Conservation (phyloP, 108 stramenopile genomes). For the Cyclotella baltica region DNA sequence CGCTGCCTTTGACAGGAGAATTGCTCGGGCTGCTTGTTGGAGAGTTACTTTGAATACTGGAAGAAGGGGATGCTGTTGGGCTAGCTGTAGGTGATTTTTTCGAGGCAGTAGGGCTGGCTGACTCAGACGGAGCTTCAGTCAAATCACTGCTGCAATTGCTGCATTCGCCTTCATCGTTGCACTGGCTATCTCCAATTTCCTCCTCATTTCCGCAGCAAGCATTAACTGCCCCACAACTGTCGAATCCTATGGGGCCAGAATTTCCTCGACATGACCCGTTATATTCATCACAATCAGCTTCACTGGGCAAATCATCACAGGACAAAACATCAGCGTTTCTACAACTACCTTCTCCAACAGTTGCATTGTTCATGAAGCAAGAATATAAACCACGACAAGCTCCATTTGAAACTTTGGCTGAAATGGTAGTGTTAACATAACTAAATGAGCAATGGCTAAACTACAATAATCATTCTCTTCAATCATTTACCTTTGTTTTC, state of each 20-base stretch:
- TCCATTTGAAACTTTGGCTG: background rate
- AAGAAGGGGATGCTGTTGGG: too few relatives aligned
- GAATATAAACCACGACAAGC: background rate
- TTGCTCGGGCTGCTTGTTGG: too few relatives aligned
- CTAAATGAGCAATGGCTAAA: background rate
- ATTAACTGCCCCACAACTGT: background rate
- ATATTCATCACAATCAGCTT: background rate
- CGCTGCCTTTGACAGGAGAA: too few relatives aligned
- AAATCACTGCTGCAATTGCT: slow-evolving; percentile 2
- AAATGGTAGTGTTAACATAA: background rate
- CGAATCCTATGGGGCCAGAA: background rate
- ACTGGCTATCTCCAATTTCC: background rate
- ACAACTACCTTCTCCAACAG: background rate
- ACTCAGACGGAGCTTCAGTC: too few relatives aligned
- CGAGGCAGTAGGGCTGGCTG: too few relatives aligned
- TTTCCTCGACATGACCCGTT: background rate
- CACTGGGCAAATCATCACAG: background rate
- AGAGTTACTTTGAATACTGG: too few relatives aligned
- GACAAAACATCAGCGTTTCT: background rate
- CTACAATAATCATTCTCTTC: background rate
- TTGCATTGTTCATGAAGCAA: slow-evolving; percentile 2
- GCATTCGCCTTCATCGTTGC: background rate
- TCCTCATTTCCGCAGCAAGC: background rate
- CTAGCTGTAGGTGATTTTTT: background rate
- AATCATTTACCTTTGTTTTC: background rate